A percentile compares a stretch with the other conserved stretches of the same genome.
Evolutionary conservation across 257 asterid genomes (phyloP).

Genomic region (Solanum pinnatisectum): DNA sequence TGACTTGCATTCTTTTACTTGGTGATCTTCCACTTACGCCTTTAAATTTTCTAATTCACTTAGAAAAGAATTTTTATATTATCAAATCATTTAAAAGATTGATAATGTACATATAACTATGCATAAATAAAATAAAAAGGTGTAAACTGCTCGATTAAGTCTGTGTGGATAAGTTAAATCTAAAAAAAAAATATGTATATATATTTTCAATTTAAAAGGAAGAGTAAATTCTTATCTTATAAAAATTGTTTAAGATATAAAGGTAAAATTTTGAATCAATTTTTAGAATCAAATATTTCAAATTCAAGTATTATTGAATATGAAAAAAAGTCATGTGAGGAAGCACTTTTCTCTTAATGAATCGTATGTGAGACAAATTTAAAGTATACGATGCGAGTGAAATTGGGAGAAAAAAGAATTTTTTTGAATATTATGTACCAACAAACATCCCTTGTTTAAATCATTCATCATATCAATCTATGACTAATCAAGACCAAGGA

Average conservation of each 20-base stretch:
- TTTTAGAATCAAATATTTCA: fast-evolving
- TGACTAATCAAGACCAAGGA: background rate
- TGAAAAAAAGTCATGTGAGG: background rate
- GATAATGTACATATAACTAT: background rate
- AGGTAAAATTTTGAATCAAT: background rate
- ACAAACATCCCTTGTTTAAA: background rate
- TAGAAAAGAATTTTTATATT: background rate
- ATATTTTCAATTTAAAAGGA: background rate
- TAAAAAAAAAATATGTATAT: no score
- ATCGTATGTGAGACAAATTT: background rate
- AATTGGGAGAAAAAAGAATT: background rate
- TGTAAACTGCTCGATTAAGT: background rate
- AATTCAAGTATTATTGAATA: background rate
- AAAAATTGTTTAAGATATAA: background rate
- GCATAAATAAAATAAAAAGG: background rate
- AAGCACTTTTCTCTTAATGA: background rate
- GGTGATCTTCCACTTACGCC: no score
- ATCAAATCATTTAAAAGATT: background rate
- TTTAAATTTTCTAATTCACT: no score
- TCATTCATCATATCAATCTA: background rate
- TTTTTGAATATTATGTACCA: background rate
- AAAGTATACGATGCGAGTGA: background rate
- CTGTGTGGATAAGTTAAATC: background rate
- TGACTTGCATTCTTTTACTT: no score
- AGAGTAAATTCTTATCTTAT: background rate